These are phyloP conservation scores for Scheffersomyces segobiensis DNA, from an alignment of 1,139 yeast genomes.

Conservation along the genomic window DNA sequence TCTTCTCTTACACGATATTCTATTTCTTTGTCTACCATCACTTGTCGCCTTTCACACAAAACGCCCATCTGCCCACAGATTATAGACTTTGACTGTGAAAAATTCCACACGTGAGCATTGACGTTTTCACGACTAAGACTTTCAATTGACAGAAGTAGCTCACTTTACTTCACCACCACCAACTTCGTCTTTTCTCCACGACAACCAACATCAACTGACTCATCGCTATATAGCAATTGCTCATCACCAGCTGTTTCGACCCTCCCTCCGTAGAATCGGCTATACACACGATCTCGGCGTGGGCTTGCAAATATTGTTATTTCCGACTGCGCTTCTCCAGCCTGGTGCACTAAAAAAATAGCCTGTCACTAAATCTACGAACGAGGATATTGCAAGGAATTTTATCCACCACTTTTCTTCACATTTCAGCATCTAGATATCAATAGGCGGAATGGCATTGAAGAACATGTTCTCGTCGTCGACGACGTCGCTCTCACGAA, in stretches of 20 bases:
- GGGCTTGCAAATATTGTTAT: background rate
- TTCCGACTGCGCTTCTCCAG: background rate
- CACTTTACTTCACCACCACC: background rate
- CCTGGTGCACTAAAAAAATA: background rate
- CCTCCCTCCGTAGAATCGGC: background rate
- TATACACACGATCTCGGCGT: background rate
- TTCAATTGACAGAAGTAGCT: background rate
- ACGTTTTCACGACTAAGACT: background rate
- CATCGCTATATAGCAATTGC: background rate
- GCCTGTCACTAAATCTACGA: background rate
- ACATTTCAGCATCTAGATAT: background rate
- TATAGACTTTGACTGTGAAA: background rate
- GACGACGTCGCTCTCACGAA: slow-evolving; percentile 8
- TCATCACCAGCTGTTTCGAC: background rate
- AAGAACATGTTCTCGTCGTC: slow-evolving; percentile 6
- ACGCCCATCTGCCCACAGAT: background rate
- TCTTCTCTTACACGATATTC: background rate
- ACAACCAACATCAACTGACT: background rate
- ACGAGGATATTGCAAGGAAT: background rate
- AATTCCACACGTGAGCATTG: background rate
- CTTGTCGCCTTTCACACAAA: background rate
- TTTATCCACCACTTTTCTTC: background rate
- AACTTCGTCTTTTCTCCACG: background rate
- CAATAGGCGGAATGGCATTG: background rate
- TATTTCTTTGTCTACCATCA: background rate